Evolutionary conservation across 2,329 filamentous ascomycete species (phyloP), one percentile per base, ranked within the genome.

Genomic region (Podosphaera leucotricha): DNA sequence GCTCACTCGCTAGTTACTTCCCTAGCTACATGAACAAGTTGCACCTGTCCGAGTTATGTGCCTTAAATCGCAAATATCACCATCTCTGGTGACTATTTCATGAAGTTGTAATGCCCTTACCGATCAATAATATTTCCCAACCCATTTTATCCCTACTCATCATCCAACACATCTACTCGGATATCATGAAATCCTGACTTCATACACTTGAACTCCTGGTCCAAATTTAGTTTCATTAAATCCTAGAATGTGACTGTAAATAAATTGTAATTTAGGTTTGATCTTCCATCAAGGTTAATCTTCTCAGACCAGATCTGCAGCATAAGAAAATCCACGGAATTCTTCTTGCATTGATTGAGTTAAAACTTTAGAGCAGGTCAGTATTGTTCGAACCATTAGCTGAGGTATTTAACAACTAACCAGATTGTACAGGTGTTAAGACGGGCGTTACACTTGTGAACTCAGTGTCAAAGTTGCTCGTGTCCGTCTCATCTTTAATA

Each of bases 311-410:
- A 59, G 57, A 46, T 60, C 57, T 6, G 55, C 56, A 13, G 54
- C 55, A 64, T 98, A 98, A 21, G 87, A 95, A 67, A 98, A 98
- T 52, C 90, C 90, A 47, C 90, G 77, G 79, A 98, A 98, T 61
- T 98, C 86, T 66, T 98, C 90, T 66, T 98, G 90, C 86, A 95
- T 95, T 38, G 85, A 84, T 67, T 95, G 90, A 22, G 87, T 92
- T 50, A 98, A 71, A 38, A 98, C 90, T 93, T 53, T 38, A 38
- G 36, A 16, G 7, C 42, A 43, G 18, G 20, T 52, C 44, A 47
- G 49, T 36, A 13, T 30, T 30, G 6, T 19, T 6, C 6, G 7
- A 22, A 6, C 10, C 19, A 35, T 6, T 2, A 5, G 7, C 11
- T 33, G n/a, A 40, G 36, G 43, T 44, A 30, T 26, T n/a, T 19